phyloP scores from a whole-genome alignment of 1,284 basidiomycete species.

The Heterobasidion irregulare region DNA sequence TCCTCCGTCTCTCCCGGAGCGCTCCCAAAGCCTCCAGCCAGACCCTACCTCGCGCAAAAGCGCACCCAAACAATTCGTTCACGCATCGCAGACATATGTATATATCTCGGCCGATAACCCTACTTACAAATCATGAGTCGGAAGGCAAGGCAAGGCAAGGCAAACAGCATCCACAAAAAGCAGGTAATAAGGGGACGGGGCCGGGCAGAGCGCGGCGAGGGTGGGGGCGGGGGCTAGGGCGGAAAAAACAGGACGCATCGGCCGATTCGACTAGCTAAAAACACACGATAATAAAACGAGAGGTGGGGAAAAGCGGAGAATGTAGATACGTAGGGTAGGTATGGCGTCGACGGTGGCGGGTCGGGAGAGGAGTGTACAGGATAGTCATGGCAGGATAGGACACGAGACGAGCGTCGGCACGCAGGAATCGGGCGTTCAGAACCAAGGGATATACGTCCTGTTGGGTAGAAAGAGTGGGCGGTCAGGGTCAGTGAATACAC shows the following conservation, averaged over 20 bases:
- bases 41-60: too few relatives aligned
- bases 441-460: conserved; percentile 21
- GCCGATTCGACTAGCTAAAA: neutral
- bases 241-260: too few relatives aligned
- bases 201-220: neutral
- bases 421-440: neutral
- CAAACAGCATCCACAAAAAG: too few relatives aligned
- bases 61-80: too few relatives aligned
- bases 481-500: neutral
- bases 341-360: neutral
- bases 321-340: neutral
- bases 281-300: neutral
- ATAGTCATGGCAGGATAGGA: neutral
- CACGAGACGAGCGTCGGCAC: neutral
- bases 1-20: too few relatives aligned
- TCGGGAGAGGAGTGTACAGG: neutral
- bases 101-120: too few relatives aligned
- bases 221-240: too few relatives aligned
- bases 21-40: too few relatives aligned
- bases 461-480: neutral
- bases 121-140: too few relatives aligned
- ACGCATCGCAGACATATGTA: too few relatives aligned
- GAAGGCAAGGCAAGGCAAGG: too few relatives aligned
- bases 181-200: neutral
- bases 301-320: neutral